Base-by-base conservation (phyloP, 768 basidiomycete species). In the Boletus vinaceobasis region DNA sequence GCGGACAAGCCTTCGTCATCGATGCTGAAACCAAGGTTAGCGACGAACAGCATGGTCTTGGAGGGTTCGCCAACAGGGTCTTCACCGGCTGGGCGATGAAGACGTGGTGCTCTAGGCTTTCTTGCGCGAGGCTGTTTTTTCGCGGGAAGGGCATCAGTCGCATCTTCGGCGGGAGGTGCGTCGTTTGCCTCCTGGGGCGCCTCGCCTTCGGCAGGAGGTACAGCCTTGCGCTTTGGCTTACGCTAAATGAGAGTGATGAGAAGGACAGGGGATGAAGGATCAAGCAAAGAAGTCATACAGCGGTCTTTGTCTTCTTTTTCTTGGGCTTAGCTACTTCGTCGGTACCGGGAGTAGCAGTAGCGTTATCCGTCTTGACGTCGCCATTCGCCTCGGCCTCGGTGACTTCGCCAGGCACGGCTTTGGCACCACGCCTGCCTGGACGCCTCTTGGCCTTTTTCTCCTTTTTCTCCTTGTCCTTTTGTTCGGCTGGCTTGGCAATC, bases 21-120 rank as follows among this genome's bases (percentile, higher is more conserved):
- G 59, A 98, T 84, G 71, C 75, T 86, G 84, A 98, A 98, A 43
- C 93, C 92, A 57, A 98, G 92, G 78, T 98, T 98, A 76, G 95
- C 96, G 63, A 98, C 94, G 65, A 98, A 98, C 61, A 98, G 79
- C 75, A 91, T 85, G 53, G 80, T 88, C 78, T 88, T 88, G 69
- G 91, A 93, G 31, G 87, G 91, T 70, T 93, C 92, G 65, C 93
- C 93, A 50, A 75, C 78, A 29, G 93, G 93, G 56, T 90, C 88
- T 72, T 93, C 87, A 50, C 90, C 92, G 31, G 78, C 82, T 29
- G 88, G 81, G 65, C 90, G 90, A 49, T 78, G 73, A 52, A 79
- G 67, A 51, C 85, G 87, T 50, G 80, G 79, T 21, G 74, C 65
- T 65, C 76, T 85, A 62, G 78, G 74, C 71, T 80, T 88, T 71